Evolutionary conservation across 768 basidiomycete genomes (phyloP), one percentile per base, ranked within the genome.

Genomic region (Mycena crocata): DNA sequence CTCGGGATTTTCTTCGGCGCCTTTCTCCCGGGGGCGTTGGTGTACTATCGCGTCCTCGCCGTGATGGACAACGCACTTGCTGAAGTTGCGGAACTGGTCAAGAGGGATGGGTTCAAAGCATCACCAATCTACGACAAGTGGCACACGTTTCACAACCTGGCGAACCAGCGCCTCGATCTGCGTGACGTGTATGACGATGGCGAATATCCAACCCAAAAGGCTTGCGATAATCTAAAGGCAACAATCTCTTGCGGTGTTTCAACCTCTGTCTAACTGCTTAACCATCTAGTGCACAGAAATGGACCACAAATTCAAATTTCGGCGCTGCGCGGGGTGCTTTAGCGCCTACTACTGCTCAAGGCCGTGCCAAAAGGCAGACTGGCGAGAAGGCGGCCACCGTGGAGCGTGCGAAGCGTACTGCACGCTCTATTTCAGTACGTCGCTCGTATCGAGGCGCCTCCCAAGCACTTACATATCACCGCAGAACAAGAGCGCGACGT

Each of bases 311-410:
- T 5, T 4, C 8, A 15, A 19, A 30, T 49, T 59, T 5, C 26
- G 12, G 10, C 23, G 58, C n/a, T 59, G 58, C n/a, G 14, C 23
- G 13, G 46, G 24, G 6, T 59, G 58, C 23, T 14, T 28, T 2
- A 28, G 34, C 23, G 2, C 39, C 19, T 59, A 59, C 28, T 49
- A 59, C 15, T 59, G 58, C 23, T 24, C 12, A 9, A 1, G 14
- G 13, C 8, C 14, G 2, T 59, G 57, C 34, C 57, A 59, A 24
- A 13, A 3, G 15, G 21, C 21, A 4, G 58, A 59, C 34, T 59
- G 58, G 46, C 13, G 14, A 32, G 35, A 23, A n/a, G 58, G 58
- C 15, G 57, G 57, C 15, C 58, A 59, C 31, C 58, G 58, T 2
- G 19, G 5, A 5, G 58, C 46, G 3, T 59, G 58, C 17, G 7